Evolutionary conservation across 106 monocot species (phyloP).

Genomic region (Apostasia shenzhenica): DNA sequence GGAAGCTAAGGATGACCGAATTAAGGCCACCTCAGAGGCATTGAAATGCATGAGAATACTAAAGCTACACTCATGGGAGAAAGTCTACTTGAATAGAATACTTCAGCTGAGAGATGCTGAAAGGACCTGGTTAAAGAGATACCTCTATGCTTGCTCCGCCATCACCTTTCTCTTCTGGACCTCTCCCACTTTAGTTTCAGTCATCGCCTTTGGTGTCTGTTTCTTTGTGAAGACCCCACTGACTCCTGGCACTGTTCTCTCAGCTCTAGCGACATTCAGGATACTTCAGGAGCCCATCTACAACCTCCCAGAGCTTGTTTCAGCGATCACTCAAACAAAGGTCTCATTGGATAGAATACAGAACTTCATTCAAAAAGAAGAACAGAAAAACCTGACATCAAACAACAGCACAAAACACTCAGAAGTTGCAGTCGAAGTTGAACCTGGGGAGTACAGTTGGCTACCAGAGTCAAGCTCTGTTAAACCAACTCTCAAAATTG

Average conservation of each 20-base stretch:
- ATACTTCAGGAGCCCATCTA: constrained; percentile 89
- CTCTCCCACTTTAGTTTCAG: constrained; percentile 74
- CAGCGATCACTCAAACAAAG: constrained; percentile 68
- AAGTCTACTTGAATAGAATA: constrained; percentile 46
- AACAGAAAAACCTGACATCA: constrained; percentile 3
- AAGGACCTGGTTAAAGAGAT: constrained; percentile 52
- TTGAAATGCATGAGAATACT: constrained; percentile 69
- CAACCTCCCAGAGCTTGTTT: constrained; percentile 82
- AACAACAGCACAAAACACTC: not conserved
- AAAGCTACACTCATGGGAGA: constrained; percentile 83
- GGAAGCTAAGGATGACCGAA: constrained; percentile 77
- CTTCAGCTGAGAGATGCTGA: constrained; percentile 43
- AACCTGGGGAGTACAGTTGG: constrained; percentile 65
- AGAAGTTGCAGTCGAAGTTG: constrained; percentile 46
- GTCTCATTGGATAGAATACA: constrained; percentile 71
- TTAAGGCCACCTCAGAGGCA: constrained; percentile 61
- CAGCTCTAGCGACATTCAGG: constrained; percentile 78
- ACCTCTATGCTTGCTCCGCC: constrained; percentile 63
- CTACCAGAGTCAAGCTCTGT: constrained; percentile 15
- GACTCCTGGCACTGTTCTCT: constrained; percentile 65
- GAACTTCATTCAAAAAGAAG: constrained; percentile 40
- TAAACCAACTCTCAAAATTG: constrained; percentile 38
- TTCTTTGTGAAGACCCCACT: constrained; percentile 38
- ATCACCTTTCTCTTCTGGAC: constrained; percentile 83
- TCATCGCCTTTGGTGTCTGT: constrained; percentile 62